A percentile compares a stretch with the other conserved stretches of the same genome.
Conservation (phyloP, 2,329 filamentous ascomycete genomes). For the Aspergillus sp. region DNA sequence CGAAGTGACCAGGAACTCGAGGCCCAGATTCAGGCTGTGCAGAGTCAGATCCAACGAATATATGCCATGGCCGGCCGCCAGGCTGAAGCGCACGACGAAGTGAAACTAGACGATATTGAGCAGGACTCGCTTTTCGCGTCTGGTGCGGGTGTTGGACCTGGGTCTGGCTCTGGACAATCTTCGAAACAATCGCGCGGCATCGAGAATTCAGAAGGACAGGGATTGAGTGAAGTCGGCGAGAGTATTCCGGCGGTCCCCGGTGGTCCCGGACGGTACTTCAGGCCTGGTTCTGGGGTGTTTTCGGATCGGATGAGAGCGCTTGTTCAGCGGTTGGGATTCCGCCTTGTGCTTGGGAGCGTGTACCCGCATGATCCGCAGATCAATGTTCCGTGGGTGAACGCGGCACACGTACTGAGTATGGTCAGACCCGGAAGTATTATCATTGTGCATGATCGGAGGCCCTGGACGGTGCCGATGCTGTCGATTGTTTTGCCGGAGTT, state of each 20-base stretch:
- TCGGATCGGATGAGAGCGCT: slow-evolving; percentile 65
- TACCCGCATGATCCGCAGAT: slow-evolving; percentile 94
- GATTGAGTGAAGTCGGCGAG: slow-evolving; percentile 43
- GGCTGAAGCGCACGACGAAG: slow-evolving; percentile 9
- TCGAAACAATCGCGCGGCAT: background rate
- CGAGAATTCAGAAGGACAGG: background rate
- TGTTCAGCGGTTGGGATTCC: slow-evolving; percentile 63
- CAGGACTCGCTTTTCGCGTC: background rate
- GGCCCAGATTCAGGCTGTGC: slow-evolving; percentile 64
- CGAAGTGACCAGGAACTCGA: slow-evolving; percentile 61
- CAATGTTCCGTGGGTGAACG: slow-evolving; percentile 66
- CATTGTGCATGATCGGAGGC: slow-evolving; percentile 79
- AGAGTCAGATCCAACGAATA: slow-evolving; percentile 57
- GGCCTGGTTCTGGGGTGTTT: slow-evolving; percentile 84
- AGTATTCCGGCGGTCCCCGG: slow-evolving; percentile 23
- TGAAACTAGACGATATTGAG: background rate
- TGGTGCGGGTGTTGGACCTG: background rate
- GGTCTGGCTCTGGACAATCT: background rate
- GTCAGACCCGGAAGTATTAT: slow-evolving; percentile 73
- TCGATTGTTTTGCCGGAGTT: slow-evolving; percentile 70
- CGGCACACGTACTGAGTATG: slow-evolving; percentile 78
- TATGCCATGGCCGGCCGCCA: slow-evolving; percentile 45
- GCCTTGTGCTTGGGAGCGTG: slow-evolving; percentile 75
- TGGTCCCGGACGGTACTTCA: slow-evolving; percentile 61
- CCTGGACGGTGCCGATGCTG: slow-evolving; percentile 83